phyloP scores from a whole-genome alignment of 495 filamentous ascomycete genomes.

The Penicillium turbatum region DNA sequence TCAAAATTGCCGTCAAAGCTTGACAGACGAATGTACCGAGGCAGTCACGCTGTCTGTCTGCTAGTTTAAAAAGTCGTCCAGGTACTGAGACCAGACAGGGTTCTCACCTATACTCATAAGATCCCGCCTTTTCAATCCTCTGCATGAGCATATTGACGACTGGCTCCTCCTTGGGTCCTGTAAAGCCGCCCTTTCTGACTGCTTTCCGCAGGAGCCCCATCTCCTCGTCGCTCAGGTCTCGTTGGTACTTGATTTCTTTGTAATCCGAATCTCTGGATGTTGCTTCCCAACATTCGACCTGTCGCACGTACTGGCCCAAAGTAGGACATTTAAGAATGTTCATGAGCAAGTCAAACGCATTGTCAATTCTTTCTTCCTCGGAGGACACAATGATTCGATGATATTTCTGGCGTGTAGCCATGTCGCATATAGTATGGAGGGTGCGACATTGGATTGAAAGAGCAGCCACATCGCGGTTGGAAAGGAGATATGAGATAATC shows the following conservation, averaged over 20 bases:
- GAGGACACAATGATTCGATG: conserved; percentile 11
- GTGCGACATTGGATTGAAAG: conserved; percentile 21
- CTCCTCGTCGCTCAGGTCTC: conserved; percentile 14
- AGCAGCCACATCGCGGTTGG: conserved; percentile 22
- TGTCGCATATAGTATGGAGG: conserved; percentile 22
- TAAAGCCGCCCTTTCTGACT: conserved; percentile 17
- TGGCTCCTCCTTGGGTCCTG: conserved; percentile 8
- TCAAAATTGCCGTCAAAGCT: conserved; percentile 22
- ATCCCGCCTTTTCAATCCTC: background rate
- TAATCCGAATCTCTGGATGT: background rate
- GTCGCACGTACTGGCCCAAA: background rate
- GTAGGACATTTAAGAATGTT: background rate
- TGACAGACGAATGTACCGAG: conserved; percentile 17
- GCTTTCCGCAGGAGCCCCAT: conserved; percentile 12
- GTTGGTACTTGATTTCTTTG: conserved; percentile 1
- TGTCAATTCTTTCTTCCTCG: conserved; percentile 6
- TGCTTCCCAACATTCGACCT: background rate
- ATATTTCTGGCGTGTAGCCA: conserved; percentile 19
- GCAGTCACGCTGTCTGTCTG: background rate
- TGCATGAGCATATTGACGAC: conserved; percentile 25
- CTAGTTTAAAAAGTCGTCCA: background rate
- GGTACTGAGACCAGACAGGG: background rate
- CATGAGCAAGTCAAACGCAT: conserved; percentile 11
- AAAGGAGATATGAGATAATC: conserved; percentile 17
- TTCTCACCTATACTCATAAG: background rate